phyloP scores from a whole-genome alignment of 2,329 filamentous ascomycete genomes.

The Fusarium sp. region DNA sequence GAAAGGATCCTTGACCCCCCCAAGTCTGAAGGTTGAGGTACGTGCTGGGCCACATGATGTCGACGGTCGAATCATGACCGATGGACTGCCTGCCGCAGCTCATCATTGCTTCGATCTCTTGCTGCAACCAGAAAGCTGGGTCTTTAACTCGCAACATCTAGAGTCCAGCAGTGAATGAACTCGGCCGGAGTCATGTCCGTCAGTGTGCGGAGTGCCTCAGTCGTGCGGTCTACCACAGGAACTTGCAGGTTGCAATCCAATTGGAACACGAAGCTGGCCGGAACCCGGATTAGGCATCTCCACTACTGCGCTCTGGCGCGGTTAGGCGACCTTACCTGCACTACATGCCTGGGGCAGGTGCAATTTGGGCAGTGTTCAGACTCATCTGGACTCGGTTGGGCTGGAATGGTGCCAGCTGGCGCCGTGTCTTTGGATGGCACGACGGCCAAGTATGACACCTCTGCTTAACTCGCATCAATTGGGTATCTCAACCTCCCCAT shows the following conservation, averaged over 20 bases:
- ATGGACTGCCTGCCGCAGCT: neutral
- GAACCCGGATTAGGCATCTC: slow-evolving; percentile 39
- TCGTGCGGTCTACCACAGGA: slow-evolving; percentile 31
- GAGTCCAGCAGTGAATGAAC: slow-evolving; percentile 9
- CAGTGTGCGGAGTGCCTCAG: neutral
- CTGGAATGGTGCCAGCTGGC: slow-evolving; percentile 59
- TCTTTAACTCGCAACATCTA: neutral
- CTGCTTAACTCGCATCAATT: slow-evolving; percentile 38
- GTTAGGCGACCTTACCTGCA: slow-evolving; percentile 36
- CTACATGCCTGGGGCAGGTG: slow-evolving; percentile 33
- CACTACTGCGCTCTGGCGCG: slow-evolving; percentile 38
- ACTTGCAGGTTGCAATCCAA: slow-evolving; percentile 36
- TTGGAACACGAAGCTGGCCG: slow-evolving; percentile 39
- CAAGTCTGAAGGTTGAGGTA: neutral
- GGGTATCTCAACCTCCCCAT: slow-evolving; percentile 44
- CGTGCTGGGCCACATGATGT: neutral
- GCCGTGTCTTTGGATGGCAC: slow-evolving; percentile 57
- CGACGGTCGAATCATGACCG: neutral
- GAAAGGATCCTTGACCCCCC: slow-evolving; percentile 64
- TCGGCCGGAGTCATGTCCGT: slow-evolving; percentile 27
- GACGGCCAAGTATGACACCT: slow-evolving; percentile 36
- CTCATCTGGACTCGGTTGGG: slow-evolving; percentile 40
- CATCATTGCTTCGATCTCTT: neutral
- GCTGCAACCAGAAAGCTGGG: slow-evolving; percentile 8
- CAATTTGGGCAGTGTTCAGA: slow-evolving; percentile 37